Evolutionary conservation across 257 asterid species (phyloP).

Genomic region (Coffea eugenioides): DNA sequence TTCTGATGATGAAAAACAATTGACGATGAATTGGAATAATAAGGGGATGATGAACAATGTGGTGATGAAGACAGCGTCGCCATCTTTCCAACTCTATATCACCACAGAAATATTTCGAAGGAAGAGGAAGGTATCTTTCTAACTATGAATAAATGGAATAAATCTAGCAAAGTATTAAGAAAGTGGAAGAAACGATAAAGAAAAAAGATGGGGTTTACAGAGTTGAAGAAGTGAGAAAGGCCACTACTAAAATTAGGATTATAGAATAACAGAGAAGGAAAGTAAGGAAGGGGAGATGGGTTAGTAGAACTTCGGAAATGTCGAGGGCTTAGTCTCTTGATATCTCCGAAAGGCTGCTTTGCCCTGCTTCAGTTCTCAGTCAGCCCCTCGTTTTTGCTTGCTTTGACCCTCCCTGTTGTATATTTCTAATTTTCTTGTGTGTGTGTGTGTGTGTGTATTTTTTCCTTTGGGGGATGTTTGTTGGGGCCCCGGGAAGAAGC

Average conservation of each 20-base stretch:
- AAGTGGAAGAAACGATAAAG: neutral
- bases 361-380: conserved; percentile 1
- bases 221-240: neutral
- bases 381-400: neutral
- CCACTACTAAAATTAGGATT: neutral
- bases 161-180: neutral
- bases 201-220: neutral
- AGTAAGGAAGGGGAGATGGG: neutral
- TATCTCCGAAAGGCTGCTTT: conserved; percentile 78
- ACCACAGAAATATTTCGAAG: neutral
- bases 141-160: conserved; percentile 14
- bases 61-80: conserved; percentile 52
- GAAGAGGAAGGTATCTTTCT: neutral
- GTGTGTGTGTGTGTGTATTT: too few species aligned
- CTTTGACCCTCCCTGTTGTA: too few species aligned
- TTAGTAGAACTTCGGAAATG: conserved; percentile 41
- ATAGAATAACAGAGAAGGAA: neutral
- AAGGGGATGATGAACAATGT: conserved; percentile 49
- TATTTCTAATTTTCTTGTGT: too few species aligned
- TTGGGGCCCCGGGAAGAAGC: too few species aligned
- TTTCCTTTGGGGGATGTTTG: too few species aligned
- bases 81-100: conserved; percentile 33
- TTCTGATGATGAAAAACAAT: conserved; percentile 32
- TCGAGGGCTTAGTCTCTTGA: conserved; percentile 69
- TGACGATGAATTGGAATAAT: conserved; percentile 41